Base-by-base conservation (phyloP, 495 filamentous ascomycete species). In the Daldinia childiae region DNA sequence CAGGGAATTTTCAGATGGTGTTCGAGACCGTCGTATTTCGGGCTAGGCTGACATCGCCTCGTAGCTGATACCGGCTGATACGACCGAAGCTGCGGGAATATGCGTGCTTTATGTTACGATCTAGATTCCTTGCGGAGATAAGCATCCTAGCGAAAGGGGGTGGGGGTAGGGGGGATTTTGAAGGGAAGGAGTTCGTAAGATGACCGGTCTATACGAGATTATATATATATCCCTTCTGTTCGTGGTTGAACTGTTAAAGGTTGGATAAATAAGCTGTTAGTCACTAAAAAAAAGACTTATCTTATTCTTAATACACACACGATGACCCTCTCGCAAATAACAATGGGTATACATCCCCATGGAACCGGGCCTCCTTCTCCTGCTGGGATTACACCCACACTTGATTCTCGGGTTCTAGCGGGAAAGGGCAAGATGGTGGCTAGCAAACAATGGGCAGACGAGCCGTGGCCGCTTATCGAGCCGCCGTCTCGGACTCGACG, bases 381-480 rank as follows among this genome's bases (percentile, higher is more conserved):
- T 32, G 21, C 51, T 29, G 14, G 26, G 14, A 15, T 17, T 57
- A 38, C 54, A 0, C 19, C 29, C 19, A 24, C 43, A 3, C 43
- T 48, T 14, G 43, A 48, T 12, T 24, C 43, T 6, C 17, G 8
- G 17, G 19, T 48, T 48, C 43, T 24, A 24, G 39, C 5, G 19
- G 24, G 21, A 14, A 30, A 29, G 38, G 58, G 19, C 8, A 68
- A 68, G 36, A 39, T 50, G 3, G 26, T 14, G 0, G 0, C 5
- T 27, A 43, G 41, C 0, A 78, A 71, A 24, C 77, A 75, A 62
- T 81, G 78, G 79, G 78, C 72, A 15, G 74, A 81, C 38, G 69
- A 68, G 8, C 78, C 79, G 0, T 81, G 79, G 71, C 65, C 70
- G 3, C 63, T 81, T 4, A 75, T 81, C 45, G 74, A 77, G 57